Evolutionary conservation across 2,329 filamentous ascomycete genomes (phyloP).

Genomic region (Coleophoma crateriformis): DNA sequence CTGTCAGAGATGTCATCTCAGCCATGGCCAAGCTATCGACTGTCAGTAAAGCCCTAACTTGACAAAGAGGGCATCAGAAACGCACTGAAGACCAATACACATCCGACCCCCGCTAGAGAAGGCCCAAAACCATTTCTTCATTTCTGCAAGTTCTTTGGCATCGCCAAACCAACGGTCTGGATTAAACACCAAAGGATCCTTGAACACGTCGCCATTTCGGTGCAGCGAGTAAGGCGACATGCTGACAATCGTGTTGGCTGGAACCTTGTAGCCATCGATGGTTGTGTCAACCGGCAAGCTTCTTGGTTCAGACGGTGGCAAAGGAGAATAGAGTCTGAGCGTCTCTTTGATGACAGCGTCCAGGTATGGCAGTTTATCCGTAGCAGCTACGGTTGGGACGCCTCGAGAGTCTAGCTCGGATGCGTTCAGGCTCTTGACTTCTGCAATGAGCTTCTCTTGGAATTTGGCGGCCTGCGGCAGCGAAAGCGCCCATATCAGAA

Average conservation of each 20-base stretch:
- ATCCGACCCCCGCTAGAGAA: slow-evolving; percentile 63
- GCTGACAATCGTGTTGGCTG: slow-evolving; percentile 42
- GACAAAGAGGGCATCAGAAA: not conserved
- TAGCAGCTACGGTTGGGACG: slow-evolving; percentile 28
- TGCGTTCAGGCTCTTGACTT: slow-evolving; percentile 29
- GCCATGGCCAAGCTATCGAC: slow-evolving; percentile 37
- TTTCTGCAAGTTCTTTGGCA: slow-evolving; percentile 25
- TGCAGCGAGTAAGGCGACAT: slow-evolving; percentile 48
- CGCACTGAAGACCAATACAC: slow-evolving; percentile 49
- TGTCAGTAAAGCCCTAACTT: not conserved
- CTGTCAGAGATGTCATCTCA: slow-evolving; percentile 41
- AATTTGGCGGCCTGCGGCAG: slow-evolving; percentile 32
- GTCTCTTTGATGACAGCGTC: slow-evolving; percentile 46
- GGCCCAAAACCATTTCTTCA: slow-evolving; percentile 51
- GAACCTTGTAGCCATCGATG: slow-evolving; percentile 34
- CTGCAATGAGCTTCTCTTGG: slow-evolving; percentile 38
- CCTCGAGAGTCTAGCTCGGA: slow-evolving; percentile 20
- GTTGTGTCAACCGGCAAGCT: slow-evolving; percentile 27
- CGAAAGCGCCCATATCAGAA: slow-evolving; percentile 43
- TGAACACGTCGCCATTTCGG: slow-evolving; percentile 41
- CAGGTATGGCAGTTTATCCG: slow-evolving; percentile 36
- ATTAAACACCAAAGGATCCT: slow-evolving; percentile 41
- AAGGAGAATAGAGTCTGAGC: slow-evolving; percentile 40
- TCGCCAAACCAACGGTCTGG: slow-evolving; percentile 43
- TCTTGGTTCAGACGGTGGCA: slow-evolving; percentile 45